Conservation (phyloP, 805 yeast genomes). For the Phaffomyces opuntiae region DNA sequence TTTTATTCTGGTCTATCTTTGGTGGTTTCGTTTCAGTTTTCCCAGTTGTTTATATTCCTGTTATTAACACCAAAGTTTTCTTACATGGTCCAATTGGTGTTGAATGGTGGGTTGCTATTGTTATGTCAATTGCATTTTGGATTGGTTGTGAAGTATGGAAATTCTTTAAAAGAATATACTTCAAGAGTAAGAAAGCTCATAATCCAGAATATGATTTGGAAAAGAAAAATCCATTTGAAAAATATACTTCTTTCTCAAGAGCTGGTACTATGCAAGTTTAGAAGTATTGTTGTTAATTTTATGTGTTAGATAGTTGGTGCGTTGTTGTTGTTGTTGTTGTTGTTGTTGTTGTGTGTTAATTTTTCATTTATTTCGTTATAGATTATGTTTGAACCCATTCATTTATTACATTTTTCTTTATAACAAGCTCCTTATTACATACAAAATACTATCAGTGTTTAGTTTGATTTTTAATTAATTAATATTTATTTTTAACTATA, state of each 20-base stretch:
- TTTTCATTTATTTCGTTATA: no score
- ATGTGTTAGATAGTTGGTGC: neutral
- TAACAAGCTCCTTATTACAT: no score
- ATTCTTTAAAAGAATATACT: constrained; percentile 51
- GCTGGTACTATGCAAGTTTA: constrained; percentile 33
- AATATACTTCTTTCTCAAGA: constrained; percentile 53
- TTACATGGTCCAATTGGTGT: constrained; percentile 62
- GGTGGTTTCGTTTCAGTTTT: constrained; percentile 64
- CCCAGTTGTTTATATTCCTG: constrained; percentile 84
- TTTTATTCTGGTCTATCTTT: constrained; percentile 75
- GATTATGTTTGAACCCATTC: no score
- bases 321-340: no score
- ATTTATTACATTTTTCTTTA: no score
- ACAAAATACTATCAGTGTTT: no score
- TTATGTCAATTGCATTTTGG: constrained; percentile 50
- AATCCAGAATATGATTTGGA: constrained; percentile 63
- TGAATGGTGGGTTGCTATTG: constrained; percentile 78
- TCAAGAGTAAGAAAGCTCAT: constrained; percentile 33
- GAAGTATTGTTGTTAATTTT: neutral
- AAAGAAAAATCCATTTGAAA: constrained; percentile 54
- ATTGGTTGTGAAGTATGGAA: constrained; percentile 62
- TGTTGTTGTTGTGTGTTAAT: no score
- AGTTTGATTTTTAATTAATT: no score
- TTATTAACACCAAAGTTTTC: constrained; percentile 72
- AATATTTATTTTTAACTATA: no score